These are phyloP conservation scores for Tylopilus sp. DNA, from an alignment of 768 basidiomycete species.

Conservation along the genomic window DNA sequence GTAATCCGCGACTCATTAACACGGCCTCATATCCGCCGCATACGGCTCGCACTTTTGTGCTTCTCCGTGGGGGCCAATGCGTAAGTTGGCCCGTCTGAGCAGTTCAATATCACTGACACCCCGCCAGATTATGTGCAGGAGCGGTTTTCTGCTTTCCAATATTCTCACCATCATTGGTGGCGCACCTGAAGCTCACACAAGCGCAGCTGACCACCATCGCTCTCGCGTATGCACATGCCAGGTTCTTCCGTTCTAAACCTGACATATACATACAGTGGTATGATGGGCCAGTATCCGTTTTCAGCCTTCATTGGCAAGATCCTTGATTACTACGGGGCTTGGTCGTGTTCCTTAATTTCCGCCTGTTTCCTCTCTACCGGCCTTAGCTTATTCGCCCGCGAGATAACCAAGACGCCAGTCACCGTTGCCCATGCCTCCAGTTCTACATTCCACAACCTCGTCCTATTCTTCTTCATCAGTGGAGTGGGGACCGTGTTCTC, in stretches of 20 bases:
- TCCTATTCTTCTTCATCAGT: constrained; percentile 56
- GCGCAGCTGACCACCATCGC: constrained; percentile 77
- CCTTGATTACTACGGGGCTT: constrained; percentile 65
- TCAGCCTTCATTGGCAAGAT: constrained; percentile 66
- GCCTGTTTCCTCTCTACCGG: constrained; percentile 56
- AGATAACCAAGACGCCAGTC: constrained; percentile 47
- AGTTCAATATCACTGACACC: not conserved
- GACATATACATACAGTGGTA: constrained; percentile 47
- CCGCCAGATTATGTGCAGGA: constrained; percentile 65
- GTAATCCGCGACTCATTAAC: not conserved
- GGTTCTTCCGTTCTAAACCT: not conserved
- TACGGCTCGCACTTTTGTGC: constrained; percentile 38
- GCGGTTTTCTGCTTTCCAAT: constrained; percentile 79
- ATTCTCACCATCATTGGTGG: constrained; percentile 59
- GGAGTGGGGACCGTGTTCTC: constrained; percentile 72
- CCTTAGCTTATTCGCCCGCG: constrained; percentile 60
- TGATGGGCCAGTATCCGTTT: constrained; percentile 80
- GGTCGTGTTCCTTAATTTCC: constrained; percentile 61
- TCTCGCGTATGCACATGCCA: constrained; percentile 61
- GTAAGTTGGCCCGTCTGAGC: constrained; percentile 37
- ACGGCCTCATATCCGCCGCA: constrained; percentile 17
- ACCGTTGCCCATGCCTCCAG: constrained; percentile 35
- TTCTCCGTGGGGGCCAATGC: constrained; percentile 61
- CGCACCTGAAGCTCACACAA: constrained; percentile 62
- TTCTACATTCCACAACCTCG: constrained; percentile 49